Conservation (phyloP, 1,284 basidiomycete genomes). For the Apiotrichum laibachii region DNA sequence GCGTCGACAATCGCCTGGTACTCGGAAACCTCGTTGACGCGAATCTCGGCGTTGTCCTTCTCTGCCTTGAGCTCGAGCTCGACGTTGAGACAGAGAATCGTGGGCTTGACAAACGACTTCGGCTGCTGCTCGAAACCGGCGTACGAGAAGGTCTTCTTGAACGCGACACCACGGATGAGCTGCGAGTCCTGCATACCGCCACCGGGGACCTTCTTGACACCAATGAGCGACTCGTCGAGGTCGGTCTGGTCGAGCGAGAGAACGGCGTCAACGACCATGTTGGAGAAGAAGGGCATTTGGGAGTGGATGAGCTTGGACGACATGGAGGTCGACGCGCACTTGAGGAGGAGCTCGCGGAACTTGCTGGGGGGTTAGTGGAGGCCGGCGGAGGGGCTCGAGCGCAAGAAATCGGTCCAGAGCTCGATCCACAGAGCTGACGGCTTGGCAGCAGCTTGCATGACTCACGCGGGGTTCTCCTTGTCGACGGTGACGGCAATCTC, state of each 20-base stretch:
- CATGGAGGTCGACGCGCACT: slow-evolving; percentile 98
- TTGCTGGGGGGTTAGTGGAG: slow-evolving; percentile 56
- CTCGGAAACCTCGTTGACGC: slow-evolving; percentile 92
- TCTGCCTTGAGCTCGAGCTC: slow-evolving; percentile 99
- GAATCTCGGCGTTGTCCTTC: slow-evolving; percentile 98
- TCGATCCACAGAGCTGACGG: not conserved
- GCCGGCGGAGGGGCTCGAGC: too few species aligned
- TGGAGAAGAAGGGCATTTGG: slow-evolving; percentile 97
- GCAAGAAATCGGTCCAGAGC: not conserved
- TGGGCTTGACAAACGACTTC: slow-evolving; percentile 84
- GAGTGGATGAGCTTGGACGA: slow-evolving; percentile 99
- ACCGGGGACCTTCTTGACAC: slow-evolving; percentile 98
- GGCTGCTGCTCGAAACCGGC: slow-evolving; percentile 99
- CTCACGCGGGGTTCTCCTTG: slow-evolving; percentile 82
- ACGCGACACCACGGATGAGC: slow-evolving; percentile 85
- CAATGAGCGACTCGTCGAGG: slow-evolving; percentile 93
- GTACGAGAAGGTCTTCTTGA: slow-evolving; percentile 99
- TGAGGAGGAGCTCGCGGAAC: slow-evolving; percentile 89
- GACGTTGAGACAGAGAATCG: slow-evolving; percentile 92
- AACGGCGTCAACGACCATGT: slow-evolving; percentile 98
- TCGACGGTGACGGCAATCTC: slow-evolving; percentile 88
- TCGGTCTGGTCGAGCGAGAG: slow-evolving; percentile 87
- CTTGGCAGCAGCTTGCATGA: slow-evolving; percentile 61
- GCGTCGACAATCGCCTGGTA: slow-evolving; percentile 99
- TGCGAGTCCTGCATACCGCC: slow-evolving; percentile 97